phyloP scores from a whole-genome alignment of 2,329 filamentous ascomycete genomes.

The Paracorniculantispora psalliotae region DNA sequence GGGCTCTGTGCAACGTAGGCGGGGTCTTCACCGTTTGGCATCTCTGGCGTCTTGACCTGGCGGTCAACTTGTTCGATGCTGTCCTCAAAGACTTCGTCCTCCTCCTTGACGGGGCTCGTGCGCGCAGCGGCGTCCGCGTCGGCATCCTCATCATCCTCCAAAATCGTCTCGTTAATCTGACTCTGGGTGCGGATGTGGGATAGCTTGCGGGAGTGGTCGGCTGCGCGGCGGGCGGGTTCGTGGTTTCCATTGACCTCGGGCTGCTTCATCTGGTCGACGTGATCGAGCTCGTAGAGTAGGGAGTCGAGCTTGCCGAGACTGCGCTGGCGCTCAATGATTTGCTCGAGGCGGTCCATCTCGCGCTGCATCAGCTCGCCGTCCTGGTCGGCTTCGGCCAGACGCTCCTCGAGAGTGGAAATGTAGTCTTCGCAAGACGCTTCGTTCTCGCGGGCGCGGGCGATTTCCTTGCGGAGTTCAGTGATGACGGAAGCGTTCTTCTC shows the following conservation, averaged over 20 bases:
- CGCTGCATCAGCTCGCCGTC: constrained; percentile 96
- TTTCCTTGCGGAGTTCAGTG: constrained; percentile 83
- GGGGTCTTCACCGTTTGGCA: constrained; percentile 34
- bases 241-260: constrained; percentile 31
- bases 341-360: constrained; percentile 88
- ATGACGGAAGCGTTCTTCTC: constrained; percentile 88
- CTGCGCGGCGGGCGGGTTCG: constrained; percentile 36
- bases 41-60: background rate
- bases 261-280: constrained; percentile 56
- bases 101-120: constrained; percentile 32
- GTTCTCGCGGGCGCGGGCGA: constrained; percentile 80
- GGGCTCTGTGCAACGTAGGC: constrained; percentile 60
- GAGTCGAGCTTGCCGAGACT: constrained; percentile 93
- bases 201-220: constrained; percentile 49
- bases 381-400: constrained; percentile 90
- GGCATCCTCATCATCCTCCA: constrained; percentile 46
- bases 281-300: constrained; percentile 83
- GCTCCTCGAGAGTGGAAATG: constrained; percentile 92
- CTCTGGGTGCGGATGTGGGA: constrained; percentile 45
- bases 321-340: constrained; percentile 90
- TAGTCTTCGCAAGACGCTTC: constrained; percentile 92
- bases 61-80: background rate
- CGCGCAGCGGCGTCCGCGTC: constrained; percentile 30
- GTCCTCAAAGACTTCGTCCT: constrained; percentile 19
- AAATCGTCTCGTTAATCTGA: constrained; percentile 50